These are phyloP conservation scores for Fagopyrum homotropicum DNA, from an alignment of 148 eudicot genomes.

Conservation along the genomic window DNA sequence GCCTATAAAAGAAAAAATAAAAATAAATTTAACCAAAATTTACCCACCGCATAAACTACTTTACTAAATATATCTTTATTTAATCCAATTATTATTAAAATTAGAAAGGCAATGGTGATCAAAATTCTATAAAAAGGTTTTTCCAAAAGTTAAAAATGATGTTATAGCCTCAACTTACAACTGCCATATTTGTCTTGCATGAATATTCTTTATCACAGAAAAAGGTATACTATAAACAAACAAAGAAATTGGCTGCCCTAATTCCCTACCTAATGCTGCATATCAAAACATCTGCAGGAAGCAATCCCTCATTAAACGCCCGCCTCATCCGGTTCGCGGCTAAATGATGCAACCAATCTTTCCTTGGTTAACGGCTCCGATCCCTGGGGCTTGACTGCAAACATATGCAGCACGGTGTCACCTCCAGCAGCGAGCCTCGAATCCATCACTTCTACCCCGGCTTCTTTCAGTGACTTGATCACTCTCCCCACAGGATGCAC, in stretches of 20 bases:
- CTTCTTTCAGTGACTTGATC: constrained; percentile 39
- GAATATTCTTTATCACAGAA: constrained; percentile 18
- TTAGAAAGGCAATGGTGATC: no score
- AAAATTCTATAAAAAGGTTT: constrained; percentile 1
- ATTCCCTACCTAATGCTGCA: constrained; percentile 21
- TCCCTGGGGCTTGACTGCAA: constrained; percentile 47
- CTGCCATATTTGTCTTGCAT: constrained; percentile 15
- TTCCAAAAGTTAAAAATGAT: background rate
- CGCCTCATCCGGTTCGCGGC: constrained; percentile 20
- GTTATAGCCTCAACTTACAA: constrained; percentile 3
- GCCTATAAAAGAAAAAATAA: no score
- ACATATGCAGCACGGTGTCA: constrained; percentile 49
- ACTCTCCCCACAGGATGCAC: constrained; percentile 48
- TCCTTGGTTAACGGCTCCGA: constrained; percentile 53
- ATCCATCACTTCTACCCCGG: constrained; percentile 27
- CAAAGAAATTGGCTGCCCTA: constrained; percentile 16
- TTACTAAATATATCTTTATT: no score
- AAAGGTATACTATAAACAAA: constrained; percentile 32
- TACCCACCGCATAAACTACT: no score
- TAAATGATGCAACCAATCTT: constrained; percentile 38
- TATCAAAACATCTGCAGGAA: constrained; percentile 22
- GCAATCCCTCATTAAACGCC: constrained; percentile 13
- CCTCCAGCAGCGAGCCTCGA: constrained; percentile 37
- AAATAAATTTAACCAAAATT: no score
- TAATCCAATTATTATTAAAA: no score